Conservation (phyloP, 2,329 filamentous ascomycete genomes). For the Arthrobotrys musiformis region DNA sequence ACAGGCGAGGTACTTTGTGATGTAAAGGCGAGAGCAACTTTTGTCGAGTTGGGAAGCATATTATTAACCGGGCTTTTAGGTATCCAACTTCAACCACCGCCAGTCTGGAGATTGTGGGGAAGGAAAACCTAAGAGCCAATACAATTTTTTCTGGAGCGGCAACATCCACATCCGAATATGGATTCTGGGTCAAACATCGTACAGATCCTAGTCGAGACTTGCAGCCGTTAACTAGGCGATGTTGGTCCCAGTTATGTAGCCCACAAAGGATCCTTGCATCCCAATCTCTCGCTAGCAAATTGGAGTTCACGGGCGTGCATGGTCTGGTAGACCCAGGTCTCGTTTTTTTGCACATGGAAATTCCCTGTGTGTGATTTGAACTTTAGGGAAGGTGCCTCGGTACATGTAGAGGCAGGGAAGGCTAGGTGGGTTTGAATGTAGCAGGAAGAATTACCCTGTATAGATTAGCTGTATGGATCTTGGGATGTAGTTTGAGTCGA, state of each 20-base stretch:
- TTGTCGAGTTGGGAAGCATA: background rate
- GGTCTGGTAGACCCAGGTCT: constrained; percentile 26
- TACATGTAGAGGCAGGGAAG: constrained; percentile 16
- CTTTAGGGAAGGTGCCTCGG: constrained; percentile 38
- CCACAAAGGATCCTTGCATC: constrained; percentile 17
- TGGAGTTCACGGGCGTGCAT: constrained; percentile 26
- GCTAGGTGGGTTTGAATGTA: constrained; percentile 25
- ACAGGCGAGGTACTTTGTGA: background rate
- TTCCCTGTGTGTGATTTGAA: constrained; percentile 6
- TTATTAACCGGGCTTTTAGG: background rate
- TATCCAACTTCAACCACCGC: background rate
- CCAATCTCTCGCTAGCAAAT: constrained; percentile 27
- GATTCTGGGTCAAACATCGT: constrained; percentile 9
- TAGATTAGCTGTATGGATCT: constrained; percentile 23
- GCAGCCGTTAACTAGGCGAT: constrained; percentile 27
- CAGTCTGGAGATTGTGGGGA: constrained; percentile 36
- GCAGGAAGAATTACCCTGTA: constrained; percentile 36
- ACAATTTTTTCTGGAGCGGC: constrained; percentile 12
- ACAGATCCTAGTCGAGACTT: constrained; percentile 22
- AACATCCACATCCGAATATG: constrained; percentile 18
- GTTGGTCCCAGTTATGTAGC: no score
- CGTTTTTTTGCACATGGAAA: constrained; percentile 47
- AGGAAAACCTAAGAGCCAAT: constrained; percentile 36
- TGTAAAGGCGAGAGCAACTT: background rate
- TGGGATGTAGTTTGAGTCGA: no score